A percentile compares a stretch with the other conserved stretches of the same genome.
Evolutionary conservation across 2,329 filamentous ascomycete genomes (phyloP).

Genomic region (Monascus ruber): DNA sequence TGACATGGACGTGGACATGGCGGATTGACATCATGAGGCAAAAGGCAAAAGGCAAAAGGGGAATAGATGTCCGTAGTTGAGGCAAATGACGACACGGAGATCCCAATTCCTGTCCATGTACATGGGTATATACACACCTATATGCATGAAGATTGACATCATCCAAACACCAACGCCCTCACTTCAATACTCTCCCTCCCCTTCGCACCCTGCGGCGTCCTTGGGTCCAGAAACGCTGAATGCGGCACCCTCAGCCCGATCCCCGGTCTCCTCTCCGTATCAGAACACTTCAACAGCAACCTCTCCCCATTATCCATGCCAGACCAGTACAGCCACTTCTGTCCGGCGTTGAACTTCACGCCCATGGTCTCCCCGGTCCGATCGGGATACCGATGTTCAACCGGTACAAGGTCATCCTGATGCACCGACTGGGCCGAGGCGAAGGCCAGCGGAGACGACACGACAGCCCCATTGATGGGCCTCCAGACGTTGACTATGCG

Average conservation of each 20-base stretch:
- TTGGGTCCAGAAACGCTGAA: conserved; percentile 67
- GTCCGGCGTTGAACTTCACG: conserved; percentile 49
- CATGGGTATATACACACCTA: no score
- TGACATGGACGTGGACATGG: no score
- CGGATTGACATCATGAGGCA: no score
- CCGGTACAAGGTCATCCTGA: conserved; percentile 53
- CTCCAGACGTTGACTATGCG: conserved; percentile 85
- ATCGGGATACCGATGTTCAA: conserved; percentile 62
- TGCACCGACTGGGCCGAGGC: conserved; percentile 45
- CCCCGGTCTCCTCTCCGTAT: conserved; percentile 43
- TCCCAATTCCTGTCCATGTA: not conserved
- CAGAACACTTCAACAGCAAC: conserved; percentile 68
- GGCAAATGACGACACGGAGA: no score
- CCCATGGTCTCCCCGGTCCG: conserved; percentile 64
- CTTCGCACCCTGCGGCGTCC: conserved; percentile 57
- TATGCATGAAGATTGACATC: conserved; percentile 1
- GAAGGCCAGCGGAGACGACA: conserved; percentile 46
- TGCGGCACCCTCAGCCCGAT: conserved; percentile 47
- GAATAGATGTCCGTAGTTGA: no score
- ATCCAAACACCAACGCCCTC: conserved; percentile 69
- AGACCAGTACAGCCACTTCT: conserved; percentile 70
- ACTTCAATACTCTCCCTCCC: conserved; percentile 84
- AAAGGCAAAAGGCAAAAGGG: no score
- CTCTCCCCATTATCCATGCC: conserved; percentile 64
- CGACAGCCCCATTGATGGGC: conserved; percentile 48